Evolutionary conservation across 495 filamentous ascomycete genomes (phyloP).

Genomic region (Annulohypoxylon nitens): DNA sequence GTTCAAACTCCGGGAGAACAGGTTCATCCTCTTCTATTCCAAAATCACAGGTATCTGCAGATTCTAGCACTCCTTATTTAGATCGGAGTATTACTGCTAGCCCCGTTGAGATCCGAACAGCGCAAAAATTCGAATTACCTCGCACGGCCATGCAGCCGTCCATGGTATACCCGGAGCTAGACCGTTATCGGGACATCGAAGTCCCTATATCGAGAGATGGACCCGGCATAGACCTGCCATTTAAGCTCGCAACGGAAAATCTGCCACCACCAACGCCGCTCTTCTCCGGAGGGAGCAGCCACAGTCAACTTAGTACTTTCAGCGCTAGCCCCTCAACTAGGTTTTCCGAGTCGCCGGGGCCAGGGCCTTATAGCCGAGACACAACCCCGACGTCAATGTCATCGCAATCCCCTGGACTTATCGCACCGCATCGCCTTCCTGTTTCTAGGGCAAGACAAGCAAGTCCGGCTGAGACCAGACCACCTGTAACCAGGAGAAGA

Average conservation of each 20-base stretch:
- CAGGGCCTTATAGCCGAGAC: constrained; percentile 82
- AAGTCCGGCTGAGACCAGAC: constrained; percentile 74
- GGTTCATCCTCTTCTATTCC: constrained; percentile 57
- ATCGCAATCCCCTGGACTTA: constrained; percentile 89
- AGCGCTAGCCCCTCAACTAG: constrained; percentile 92
- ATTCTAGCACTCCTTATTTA: constrained; percentile 45
- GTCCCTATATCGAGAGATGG: constrained; percentile 45
- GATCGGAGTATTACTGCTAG: constrained; percentile 58
- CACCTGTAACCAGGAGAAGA: constrained; percentile 74
- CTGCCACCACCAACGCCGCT: constrained; percentile 75
- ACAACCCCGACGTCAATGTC: constrained; percentile 97
- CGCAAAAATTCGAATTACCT: constrained; percentile 53
- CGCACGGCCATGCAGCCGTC: constrained; percentile 51
- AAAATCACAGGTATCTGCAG: constrained; percentile 50
- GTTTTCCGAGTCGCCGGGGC: constrained; percentile 90
- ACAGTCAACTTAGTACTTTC: constrained; percentile 67
- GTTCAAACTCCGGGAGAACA: constrained; percentile 54
- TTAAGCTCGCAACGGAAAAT: constrained; percentile 68
- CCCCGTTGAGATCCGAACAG: constrained; percentile 54
- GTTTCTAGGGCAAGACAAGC: constrained; percentile 70
- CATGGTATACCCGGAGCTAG: constrained; percentile 66
- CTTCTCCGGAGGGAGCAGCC: constrained; percentile 64
- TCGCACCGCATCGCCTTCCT: constrained; percentile 69
- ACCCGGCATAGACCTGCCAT: constrained; percentile 55
- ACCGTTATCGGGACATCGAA: constrained; percentile 63